Base-by-base conservation (phyloP, 495 filamentous ascomycete genomes). In the Bryoglossum gracile region DNA sequence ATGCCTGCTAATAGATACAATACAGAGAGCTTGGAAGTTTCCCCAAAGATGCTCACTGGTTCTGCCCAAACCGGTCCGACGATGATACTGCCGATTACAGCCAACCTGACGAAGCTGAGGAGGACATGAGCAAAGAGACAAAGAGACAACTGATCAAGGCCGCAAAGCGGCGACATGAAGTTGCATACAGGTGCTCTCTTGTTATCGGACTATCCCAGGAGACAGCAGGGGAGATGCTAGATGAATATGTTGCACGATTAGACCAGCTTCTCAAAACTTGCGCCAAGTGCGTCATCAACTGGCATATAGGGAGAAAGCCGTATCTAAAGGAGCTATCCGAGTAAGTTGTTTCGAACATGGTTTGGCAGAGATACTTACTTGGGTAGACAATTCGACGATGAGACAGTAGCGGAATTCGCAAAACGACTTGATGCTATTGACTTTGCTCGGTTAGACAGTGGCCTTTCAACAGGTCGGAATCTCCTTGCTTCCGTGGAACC, bases 231-330 rank as follows among this genome's bases (percentile, higher is more conserved):
- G 23, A 17, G 9, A 11, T 51, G 26, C 18, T 48, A 16, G 51
- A 48, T 0, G 36, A 51, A 18, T 58, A 56, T 30, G 71, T 65
- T 2, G 65, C 77, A 19, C 55, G 65, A 3, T 60, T 67, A 36
- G 65, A 71, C 34, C 33, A 25, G 18, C 67, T 62, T 40, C 68
- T 96, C 30, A 76, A 68, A 22, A 76, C 68, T 28, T 96, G 90
- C 66, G 84, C 94, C 54, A 69, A 78, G 33, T 96, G 90, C 62
- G 81, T 89, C 48, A 77, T 78, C 30, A 77, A 81, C 33, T 96
- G 89, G 67, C 87, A 96, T 66, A 82, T 77, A 38, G 76, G 76
- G 16, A 82, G 83, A 59, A 72, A 75, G 49, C 71, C 68, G 54
- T 73, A 86, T 51, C 68, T 83, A 50, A 74, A 81, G 34, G 67